These are phyloP conservation scores for Thelonectria blattea DNA, from an alignment of 2,329 filamentous ascomycete genomes.

Conservation along the genomic window DNA sequence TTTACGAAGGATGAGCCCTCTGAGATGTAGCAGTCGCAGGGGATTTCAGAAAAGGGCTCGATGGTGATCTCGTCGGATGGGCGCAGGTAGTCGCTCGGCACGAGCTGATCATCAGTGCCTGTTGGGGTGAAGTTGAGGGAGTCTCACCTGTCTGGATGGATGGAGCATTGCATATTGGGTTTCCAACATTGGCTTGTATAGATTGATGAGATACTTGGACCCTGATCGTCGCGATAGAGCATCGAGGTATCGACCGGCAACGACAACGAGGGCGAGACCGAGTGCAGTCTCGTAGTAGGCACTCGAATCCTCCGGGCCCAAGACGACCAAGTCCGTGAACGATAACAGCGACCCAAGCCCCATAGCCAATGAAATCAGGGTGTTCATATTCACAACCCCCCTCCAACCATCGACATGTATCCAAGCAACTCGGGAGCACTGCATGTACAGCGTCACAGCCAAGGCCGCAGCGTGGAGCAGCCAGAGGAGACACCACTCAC, in stretches of 20 bases:
- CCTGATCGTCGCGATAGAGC: slow-evolving; percentile 10
- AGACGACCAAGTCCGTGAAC: neutral
- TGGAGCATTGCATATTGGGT: slow-evolving; percentile 3
- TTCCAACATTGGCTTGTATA: slow-evolving; percentile 10
- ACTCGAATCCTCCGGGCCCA: neutral
- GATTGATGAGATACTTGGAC: neutral
- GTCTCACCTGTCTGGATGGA: neutral
- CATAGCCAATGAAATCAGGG: slow-evolving; percentile 11
- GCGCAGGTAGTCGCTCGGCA: slow-evolving; percentile 3
- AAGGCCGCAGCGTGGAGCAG: neutral
- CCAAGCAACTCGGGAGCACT: slow-evolving; percentile 4
- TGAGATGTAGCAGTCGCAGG: slow-evolving; percentile 15
- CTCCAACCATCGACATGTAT: slow-evolving; percentile 15
- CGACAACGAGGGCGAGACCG: slow-evolving; percentile 13
- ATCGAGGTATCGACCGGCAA: slow-evolving; percentile 11
- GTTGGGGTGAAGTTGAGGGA: neutral
- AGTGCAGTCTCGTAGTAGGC: slow-evolving; percentile 8
- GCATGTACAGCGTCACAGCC: neutral
- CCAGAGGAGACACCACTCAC: neutral
- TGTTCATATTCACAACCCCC: slow-evolving; percentile 15
- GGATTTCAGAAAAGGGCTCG: slow-evolving; percentile 3
- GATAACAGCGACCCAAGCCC: slow-evolving; percentile 1
- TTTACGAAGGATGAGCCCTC: slow-evolving; percentile 11
- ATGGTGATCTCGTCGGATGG: slow-evolving; percentile 9
- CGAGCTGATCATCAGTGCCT: neutral